Evolutionary conservation across 495 filamentous ascomycete species (phyloP), one percentile per base, ranked within the genome.

Genomic region (Daldinia loculata): DNA sequence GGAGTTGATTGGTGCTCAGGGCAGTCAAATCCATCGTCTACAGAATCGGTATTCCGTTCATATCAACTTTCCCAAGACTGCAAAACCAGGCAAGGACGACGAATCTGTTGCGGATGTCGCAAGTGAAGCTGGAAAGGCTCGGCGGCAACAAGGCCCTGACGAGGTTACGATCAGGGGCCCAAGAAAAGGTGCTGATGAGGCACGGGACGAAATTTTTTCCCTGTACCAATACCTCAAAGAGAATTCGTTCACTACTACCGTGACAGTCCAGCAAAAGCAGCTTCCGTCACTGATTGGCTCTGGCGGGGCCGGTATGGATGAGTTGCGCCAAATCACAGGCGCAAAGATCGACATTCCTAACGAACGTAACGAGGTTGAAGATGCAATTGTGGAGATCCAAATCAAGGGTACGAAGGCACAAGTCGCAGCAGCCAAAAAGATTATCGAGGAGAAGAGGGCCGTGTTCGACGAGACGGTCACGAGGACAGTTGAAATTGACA

Each of bases 81-180:
- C 85, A n/a, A 82, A 85, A 70, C 69, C 76, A 48, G 74, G 73
- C 61, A 88, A 86, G 64, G 94, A 96, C 65, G 91, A 91, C 63
- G 88, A 90, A 64, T 89, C 88, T 8, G 83, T 84, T 56, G 85
- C 82, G 1, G 94, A 94, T 75, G 86, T 84, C 41, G 84, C 85
- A 38, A 94, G 91, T 68, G 93, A 96, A 65, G 83, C 83, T 61
- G 92, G 90, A 39, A 90, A 89, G 69, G 80, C 83, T 52, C 85
- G 84, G 57, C 90, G 91, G 52, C 89, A 91, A 73, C 95, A 97
- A 79, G 90, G 86, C 45, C 81, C 91, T 19, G 93, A 99, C 79
- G 96, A 98, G 80, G 94, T 98, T 19, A 86, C 94, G 41, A 87
- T 99, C 67, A 91, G 92, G 71, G 95, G 95, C 19, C 93, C 94